Evolutionary conservation across 352 stramenopile genomes (phyloP), one percentile per base, ranked within the genome.

Genomic region (Halophytophthora batemanensis): DNA sequence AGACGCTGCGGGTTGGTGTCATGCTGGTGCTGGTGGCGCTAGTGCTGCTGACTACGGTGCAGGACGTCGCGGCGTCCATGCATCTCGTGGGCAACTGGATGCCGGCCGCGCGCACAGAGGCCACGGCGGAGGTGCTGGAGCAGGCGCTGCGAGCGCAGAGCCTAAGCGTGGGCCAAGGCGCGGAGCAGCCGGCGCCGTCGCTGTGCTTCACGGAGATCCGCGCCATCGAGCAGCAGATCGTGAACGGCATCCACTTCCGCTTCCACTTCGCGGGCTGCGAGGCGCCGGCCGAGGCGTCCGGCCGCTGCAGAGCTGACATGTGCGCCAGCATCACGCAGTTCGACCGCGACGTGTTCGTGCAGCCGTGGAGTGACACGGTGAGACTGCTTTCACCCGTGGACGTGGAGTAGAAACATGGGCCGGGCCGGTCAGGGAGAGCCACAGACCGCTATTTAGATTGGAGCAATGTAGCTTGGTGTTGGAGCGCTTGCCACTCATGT

Each of bases 181-280:
- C 35, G 3, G 29, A 6, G n/a, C 31, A 46, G 22, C 43, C 51
- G 12, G 61, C 46, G 4, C 43, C 51, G 12, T 59, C 46, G 4
- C 37, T 86, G 6, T 86, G 74, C 66, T 76, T 75, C 43, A 59
- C 64, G 21, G 50, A 76, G 36, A 58, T 86, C 37, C 53, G 52
- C 29, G 54, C 64, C 35, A 67, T 86, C 35, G 56, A 81, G 48
- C 66, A 77, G 65, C 74, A 83, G 59, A 74, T 86, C 52, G 74
- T 86, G 42, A 74, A 81, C 42, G 74, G 74, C 44, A 79, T 82
- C 52, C 75, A 82, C 56, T 86, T 81, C 45, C 69, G 70, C 59
- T 86, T 70, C 62, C 61, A 77, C 44, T 51, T 81, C 19, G 57
- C 53, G 5, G 74, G 71, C 12, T 86, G 74, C 37, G 53, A 62